Evolutionary conservation across 495 filamentous ascomycete species (phyloP).

Genomic region (Podospora pseudopauciseta): DNA sequence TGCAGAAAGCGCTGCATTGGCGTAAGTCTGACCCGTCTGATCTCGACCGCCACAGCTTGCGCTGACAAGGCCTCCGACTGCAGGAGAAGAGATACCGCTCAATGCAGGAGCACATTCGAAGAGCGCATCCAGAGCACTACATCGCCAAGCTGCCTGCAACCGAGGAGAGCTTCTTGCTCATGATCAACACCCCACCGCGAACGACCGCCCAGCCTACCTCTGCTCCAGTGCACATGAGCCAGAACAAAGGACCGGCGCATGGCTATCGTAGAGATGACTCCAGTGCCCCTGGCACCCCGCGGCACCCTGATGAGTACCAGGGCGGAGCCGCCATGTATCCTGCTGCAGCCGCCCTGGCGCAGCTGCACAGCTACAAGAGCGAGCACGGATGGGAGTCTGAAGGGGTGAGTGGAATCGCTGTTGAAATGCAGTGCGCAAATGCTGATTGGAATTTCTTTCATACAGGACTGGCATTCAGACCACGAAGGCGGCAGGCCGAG

Average conservation of each 20-base stretch:
- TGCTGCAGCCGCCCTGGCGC: conserved; percentile 80
- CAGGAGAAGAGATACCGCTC: conserved; percentile 97
- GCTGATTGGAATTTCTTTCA: neutral
- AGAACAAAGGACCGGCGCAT: conserved; percentile 40
- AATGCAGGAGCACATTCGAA: conserved; percentile 98
- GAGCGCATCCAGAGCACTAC: conserved; percentile 96
- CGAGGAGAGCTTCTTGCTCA: conserved; percentile 94
- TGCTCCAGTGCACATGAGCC: conserved; percentile 29
- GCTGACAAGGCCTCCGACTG: conserved; percentile 9
- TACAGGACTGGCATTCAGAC: conserved; percentile 69
- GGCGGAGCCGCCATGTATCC: conserved; percentile 58
- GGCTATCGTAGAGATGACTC: conserved; percentile 60
- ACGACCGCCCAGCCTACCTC: conserved; percentile 42
- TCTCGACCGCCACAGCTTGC: conserved; percentile 21
- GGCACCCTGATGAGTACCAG: conserved; percentile 66
- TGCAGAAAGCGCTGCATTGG: conserved; percentile 97
- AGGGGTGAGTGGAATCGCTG: conserved; percentile 52
- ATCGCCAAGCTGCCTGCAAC: conserved; percentile 98
- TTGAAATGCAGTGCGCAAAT: neutral
- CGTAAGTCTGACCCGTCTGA: conserved; percentile 60
- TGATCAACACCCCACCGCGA: conserved; percentile 86
- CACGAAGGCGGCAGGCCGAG: conserved; percentile 55
- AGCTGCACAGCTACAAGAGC: conserved; percentile 74
- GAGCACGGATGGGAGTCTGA: conserved; percentile 84
- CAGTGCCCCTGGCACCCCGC: conserved; percentile 67